These are phyloP conservation scores for Backusella psychrophila DNA, from an alignment of 192 early-diverging fungal species.

Conservation along the genomic window DNA sequence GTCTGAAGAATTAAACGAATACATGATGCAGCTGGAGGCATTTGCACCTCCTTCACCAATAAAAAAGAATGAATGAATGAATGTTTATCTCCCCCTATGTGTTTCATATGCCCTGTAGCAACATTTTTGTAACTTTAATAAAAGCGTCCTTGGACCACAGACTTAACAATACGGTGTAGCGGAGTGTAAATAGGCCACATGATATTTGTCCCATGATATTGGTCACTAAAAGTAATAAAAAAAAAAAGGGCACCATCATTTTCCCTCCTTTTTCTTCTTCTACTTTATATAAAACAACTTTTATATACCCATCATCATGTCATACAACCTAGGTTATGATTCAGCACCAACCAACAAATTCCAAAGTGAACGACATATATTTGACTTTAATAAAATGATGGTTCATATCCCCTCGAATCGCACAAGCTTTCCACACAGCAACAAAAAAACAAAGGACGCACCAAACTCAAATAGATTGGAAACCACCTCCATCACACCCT, in stretches of 20 bases:
- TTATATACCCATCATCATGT: not conserved
- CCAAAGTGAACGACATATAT: constrained; percentile 3
- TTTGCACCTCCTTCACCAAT: not conserved
- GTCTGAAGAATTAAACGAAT: not conserved
- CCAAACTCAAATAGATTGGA: not conserved
- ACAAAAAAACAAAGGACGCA: not conserved
- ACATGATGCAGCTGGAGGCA: not conserved
- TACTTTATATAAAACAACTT: not conserved
- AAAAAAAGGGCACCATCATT: not conserved
- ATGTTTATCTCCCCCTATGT: not conserved
- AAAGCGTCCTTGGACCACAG: not conserved
- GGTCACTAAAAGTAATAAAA: not conserved
- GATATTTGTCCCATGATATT: not conserved
- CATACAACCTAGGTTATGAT: not conserved
- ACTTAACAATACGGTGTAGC: not conserved
- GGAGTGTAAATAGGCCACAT: not conserved
- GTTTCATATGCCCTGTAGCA: not conserved
- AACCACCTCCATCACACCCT: not conserved
- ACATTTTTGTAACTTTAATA: not conserved
- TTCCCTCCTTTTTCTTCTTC: not conserved
- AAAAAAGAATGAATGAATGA: not conserved
- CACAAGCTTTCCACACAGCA: not conserved
- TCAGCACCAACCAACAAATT: not conserved
- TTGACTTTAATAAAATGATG: not conserved
- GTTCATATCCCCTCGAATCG: not conserved